Percentiles rank a stretch among this genome's conserved stretches.
Conservation (phyloP, 768 basidiomycete genomes). For the Naematelia aurantialba region DNA sequence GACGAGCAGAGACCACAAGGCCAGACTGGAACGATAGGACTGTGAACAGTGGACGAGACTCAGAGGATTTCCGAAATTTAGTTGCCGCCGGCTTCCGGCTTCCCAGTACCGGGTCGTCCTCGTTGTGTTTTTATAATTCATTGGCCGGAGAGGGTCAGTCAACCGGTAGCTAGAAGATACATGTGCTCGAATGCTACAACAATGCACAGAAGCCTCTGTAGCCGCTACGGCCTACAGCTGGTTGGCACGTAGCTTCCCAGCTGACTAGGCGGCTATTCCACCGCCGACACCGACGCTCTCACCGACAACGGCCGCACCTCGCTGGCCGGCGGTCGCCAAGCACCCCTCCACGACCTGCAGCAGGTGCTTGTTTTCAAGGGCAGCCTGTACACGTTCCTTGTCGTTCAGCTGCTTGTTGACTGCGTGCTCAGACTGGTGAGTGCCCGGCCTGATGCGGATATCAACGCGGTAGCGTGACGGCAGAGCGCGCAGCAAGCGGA, state of each 20-base stretch:
- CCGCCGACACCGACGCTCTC: not conserved
- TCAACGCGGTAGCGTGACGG: conserved; percentile 93
- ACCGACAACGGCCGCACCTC: conserved; percentile 43
- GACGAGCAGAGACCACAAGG: not conserved
- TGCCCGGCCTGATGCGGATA: conserved; percentile 86
- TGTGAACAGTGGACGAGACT: not conserved
- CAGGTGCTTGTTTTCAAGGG: conserved; percentile 83
- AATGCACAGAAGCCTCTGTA: too few species aligned
- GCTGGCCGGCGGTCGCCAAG: conserved; percentile 54
- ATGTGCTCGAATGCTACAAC: too few species aligned
- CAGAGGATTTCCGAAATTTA: not conserved
- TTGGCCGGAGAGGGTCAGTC: too few species aligned
- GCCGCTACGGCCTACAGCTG: too few species aligned
- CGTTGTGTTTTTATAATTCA: too few species aligned
- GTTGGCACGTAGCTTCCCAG: too few species aligned
- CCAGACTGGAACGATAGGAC: not conserved
- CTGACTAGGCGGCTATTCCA: too few species aligned
- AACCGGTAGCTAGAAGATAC: too few species aligned
- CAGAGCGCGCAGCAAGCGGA: conserved; percentile 79
- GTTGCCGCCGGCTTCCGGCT: too few species aligned
- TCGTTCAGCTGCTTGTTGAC: conserved; percentile 99
- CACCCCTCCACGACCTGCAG: conserved; percentile 82
- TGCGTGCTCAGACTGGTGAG: conserved; percentile 89
- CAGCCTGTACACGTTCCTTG: conserved; percentile 96
- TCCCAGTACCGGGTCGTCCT: too few species aligned